Evolutionary conservation across 768 basidiomycete species (phyloP).

Genomic region (Amanita brunnescens): DNA sequence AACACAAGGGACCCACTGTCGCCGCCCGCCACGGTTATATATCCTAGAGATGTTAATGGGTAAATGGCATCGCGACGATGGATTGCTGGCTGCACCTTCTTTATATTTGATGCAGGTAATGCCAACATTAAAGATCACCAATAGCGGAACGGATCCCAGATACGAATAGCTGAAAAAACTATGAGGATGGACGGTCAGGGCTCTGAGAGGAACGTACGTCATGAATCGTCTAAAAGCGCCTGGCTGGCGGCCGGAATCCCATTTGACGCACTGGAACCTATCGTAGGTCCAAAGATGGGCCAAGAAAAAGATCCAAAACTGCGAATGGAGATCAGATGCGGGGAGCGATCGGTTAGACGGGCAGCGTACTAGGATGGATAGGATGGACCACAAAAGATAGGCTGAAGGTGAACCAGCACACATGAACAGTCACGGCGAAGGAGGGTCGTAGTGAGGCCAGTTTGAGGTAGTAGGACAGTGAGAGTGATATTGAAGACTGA

Average conservation of each 20-base stretch:
- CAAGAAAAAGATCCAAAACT: conserved; percentile 64
- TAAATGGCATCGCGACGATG: not conserved
- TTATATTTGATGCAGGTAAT: conserved; percentile 61
- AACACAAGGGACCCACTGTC: not conserved
- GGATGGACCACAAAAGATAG: conserved; percentile 69
- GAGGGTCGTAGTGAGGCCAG: conserved; percentile 22
- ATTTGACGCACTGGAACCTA: conserved; percentile 63
- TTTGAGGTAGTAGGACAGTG: conserved; percentile 7
- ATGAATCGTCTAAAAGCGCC: conserved; percentile 85
- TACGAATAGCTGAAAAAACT: conserved; percentile 58
- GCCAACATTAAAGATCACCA: conserved; percentile 54
- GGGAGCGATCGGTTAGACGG: conserved; percentile 8
- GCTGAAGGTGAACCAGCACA: conserved; percentile 65
- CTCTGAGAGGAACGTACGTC: conserved; percentile 46
- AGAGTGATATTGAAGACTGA: not conserved
- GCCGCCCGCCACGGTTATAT: not conserved
- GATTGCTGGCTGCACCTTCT: conserved; percentile 42
- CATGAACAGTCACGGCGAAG: conserved; percentile 35
- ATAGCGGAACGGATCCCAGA: conserved; percentile 55
- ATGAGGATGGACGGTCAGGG: conserved; percentile 11
- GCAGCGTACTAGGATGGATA: conserved; percentile 52
- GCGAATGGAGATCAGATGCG: conserved; percentile 5
- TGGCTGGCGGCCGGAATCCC: conserved; percentile 69
- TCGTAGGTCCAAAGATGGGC: conserved; percentile 80
- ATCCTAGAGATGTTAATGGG: not conserved